Base-by-base conservation (phyloP, 2,329 filamentous ascomycete species). In the Penicillium nordicum region DNA sequence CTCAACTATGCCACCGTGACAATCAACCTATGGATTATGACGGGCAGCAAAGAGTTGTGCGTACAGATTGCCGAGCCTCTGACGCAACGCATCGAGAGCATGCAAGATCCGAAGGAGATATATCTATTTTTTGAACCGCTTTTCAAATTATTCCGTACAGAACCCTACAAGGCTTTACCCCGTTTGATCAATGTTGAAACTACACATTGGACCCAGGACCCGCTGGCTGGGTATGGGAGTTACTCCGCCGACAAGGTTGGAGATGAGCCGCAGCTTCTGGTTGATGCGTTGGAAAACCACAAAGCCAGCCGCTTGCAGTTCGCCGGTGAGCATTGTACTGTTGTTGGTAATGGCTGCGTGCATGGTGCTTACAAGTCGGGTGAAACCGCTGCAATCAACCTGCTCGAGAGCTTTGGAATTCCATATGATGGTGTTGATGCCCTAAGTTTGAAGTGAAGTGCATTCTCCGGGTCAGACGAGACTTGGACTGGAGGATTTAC, bases 191-290 rank as follows among this genome's bases (percentile, higher is more conserved):
- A 70, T 62, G 67, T 78, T 57, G 75, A 78, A 64, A 75, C 74
- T 25, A 78, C 76, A 34, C 73, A 76, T 60, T 78, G 76, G 76
- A 76, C 75, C 2, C 73, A 74, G 57, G 76, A 78, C 61, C 71
- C 74, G 5, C 65, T 76, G 49, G 75, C 76, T 23, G 76, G 76
- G n/a, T 77, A 70, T 50, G 76, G 76, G 29, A 69, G 67, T 36
- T 78, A 78, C 59, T 74, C 73, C n/a, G 74, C 75, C 21, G 76
- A 78, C 58, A 78, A 78, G 57, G 72, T 72, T n/a, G 75, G 74
- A 6, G 75, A 78, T 54, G 73, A 78, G n/a, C 69, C 74, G 2
- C 67, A 69, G 14, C 37, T 73, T 8, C 62, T 75, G 32, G 68
- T 74, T 18, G 62, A 70, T 21, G 74, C 75, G 9, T 59, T 78